A percentile compares a stretch with the other conserved stretches of the same genome.
Evolutionary conservation across 2,329 filamentous ascomycete species (phyloP).

Genomic region (Aspergillus quadrilineatus): DNA sequence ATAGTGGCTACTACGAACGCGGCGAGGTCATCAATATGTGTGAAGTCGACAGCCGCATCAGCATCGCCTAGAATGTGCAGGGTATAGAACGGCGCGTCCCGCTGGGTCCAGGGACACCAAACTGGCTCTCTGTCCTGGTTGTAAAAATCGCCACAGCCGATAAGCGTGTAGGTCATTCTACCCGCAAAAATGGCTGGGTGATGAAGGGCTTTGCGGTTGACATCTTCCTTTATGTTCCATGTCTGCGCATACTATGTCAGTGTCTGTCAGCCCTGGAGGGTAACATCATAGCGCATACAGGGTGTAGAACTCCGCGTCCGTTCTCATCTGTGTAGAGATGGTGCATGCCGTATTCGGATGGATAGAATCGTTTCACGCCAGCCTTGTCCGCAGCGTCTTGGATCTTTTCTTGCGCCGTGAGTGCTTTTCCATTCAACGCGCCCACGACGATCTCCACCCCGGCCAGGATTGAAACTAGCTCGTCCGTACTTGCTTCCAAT

Average conservation of each 20-base stretch:
- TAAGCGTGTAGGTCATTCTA: conserved; percentile 31
- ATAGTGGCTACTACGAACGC: conserved; percentile 27
- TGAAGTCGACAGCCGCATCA: conserved; percentile 25
- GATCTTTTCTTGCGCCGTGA: conserved; percentile 21
- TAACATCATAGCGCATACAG: background rate
- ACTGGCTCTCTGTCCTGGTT: conserved; percentile 28
- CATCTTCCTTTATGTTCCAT: conserved; percentile 17
- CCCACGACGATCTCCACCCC: conserved; percentile 27
- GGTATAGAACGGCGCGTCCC: conserved; percentile 19
- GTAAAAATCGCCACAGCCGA: conserved; percentile 34
- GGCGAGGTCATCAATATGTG: conserved; percentile 27
- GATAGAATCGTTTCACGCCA: conserved; percentile 29
- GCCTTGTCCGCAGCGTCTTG: conserved; percentile 28
- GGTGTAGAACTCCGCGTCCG: background rate
- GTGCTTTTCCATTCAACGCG: conserved; percentile 23
- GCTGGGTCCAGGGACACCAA: conserved; percentile 30
- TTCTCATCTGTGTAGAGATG: conserved; percentile 14
- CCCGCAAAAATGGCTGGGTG: conserved; percentile 25
- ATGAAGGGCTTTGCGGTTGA: conserved; percentile 1
- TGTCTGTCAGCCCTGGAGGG: background rate
- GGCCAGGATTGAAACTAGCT: conserved; percentile 16
- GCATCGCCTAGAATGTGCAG: conserved; percentile 26
- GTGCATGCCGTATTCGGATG: conserved; percentile 28
- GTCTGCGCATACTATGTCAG: background rate
- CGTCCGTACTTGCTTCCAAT: conserved; percentile 3